Base-by-base conservation (phyloP, 306 rosid species). In the Quercus cerris region DNA sequence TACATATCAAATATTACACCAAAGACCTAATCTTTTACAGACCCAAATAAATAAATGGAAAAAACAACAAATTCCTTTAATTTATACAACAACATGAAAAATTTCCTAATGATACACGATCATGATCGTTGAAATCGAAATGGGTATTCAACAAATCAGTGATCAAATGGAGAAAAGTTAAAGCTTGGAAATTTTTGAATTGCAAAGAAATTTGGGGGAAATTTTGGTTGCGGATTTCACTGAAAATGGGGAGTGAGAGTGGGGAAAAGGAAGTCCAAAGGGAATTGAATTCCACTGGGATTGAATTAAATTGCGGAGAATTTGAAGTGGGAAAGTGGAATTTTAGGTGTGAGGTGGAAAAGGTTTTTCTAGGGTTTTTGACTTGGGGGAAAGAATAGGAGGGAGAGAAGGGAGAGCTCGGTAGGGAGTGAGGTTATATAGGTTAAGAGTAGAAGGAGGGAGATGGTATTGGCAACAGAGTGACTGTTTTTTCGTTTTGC, bases 341-440 rank as follows among this genome's bases (percentile, higher is more conserved):
- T n/a, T n/a, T 22, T 71, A 75, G 12, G 23, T 3, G 15, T 54
- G 44, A 25, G 12, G 28, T 56, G 44, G 70, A 6, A 7, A 57
- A 63, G 49, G 66, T 66, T 64, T 67, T 20, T 18, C 84, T 84
- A 90, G 90, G 94, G 89, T 79, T 86, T 80, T 77, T 79, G 41
- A 33, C 73, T 68, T 12, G 71, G 75, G 14, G 31, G 74, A 35
- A 28, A 80, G 46, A 41, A 66, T 19, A 59, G 56, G 7, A 54
- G 74, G 56, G 22, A 38, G 44, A 75, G 79, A 57, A 33, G 30
- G 70, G 46, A 56, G 17, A 27, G 13, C 1, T 0, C 9, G 17
- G 27, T 17, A 18, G 62, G 23, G 64, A 69, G 70, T 14, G 66
- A 13, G 18, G 44, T 59, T 41, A 31, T 17, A 66, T 14, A 73